Base-by-base conservation (phyloP, 176 grass and related monocot species). In the Triticum turgidum region DNA sequence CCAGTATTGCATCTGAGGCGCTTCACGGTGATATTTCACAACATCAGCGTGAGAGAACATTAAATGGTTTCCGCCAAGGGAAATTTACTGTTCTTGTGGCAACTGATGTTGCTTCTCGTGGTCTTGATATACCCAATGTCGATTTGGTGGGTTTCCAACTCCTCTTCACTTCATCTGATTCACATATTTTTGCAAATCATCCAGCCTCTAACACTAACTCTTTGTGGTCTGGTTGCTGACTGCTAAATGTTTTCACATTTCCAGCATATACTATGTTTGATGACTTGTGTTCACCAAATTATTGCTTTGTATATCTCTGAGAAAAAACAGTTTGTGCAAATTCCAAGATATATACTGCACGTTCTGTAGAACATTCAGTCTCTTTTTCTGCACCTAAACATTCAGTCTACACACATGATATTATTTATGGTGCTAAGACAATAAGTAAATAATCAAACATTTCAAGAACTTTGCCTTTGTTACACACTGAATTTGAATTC, bases 1-100 rank as follows among this genome's bases (percentile, higher is more conserved):
- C 88, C 73, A 99, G 89, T 88, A 99, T 99, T 88, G 94, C 92
- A 59, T 94, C 97, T 64, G 97, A 99, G 90, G 97, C 97, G 73
- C 92, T 99, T 66, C 97, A 99, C 21, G 97, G 97, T 81, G 97
- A 99, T 92, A 99, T 99, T 69, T 99, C 97, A 61, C 97, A 99
- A 66, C 94, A 92, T 90, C 97, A 99, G 80, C 90, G 97, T 82
- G 97, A 99, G 83, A 96, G 97, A 90, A 99, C 97, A 52, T 79
- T 99, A 82, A 94, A 92, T 94, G 89, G 90, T 32, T 99, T 99
- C 80, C 94, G 94, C 58, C 92, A 99, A 81, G 97, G 97, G 69
- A 99, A 99, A 83, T 99, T 99, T 83, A 99, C 94, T 34, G 97
- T 99, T 61, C 90, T 99, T 20, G 97, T 99, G 65, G 97, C 97